phyloP scores from a whole-genome alignment of 1,284 basidiomycete genomes.

The Moniliophthora roreri region DNA sequence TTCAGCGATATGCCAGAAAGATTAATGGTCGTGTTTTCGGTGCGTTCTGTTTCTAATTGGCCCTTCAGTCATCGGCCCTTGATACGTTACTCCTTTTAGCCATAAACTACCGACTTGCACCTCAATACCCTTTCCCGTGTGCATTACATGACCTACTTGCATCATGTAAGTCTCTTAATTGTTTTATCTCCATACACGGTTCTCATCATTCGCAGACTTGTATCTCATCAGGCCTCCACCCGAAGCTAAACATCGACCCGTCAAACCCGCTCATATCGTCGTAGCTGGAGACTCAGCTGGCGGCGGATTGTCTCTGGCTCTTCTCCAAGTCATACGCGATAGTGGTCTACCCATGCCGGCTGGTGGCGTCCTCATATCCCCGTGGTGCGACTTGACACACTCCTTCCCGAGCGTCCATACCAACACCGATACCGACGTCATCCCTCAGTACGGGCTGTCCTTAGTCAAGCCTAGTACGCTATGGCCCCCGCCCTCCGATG shows the following conservation, averaged over 20 bases:
- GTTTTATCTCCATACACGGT: constrained; percentile 1
- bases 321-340: constrained; percentile 93
- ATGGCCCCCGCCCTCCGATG: constrained; percentile 89
- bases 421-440: constrained; percentile 85
- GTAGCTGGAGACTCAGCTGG: constrained; percentile 94
- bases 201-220: constrained; percentile 33
- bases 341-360: constrained; percentile 80
- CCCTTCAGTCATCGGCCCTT: constrained; percentile 4
- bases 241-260: constrained; percentile 70
- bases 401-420: constrained; percentile 88
- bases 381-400: constrained; percentile 94
- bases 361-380: constrained; percentile 83
- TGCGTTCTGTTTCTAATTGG: constrained; percentile 30
- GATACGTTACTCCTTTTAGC: constrained; percentile 43
- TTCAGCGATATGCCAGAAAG: constrained; percentile 88
- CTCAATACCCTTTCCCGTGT: constrained; percentile 97
- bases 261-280: constrained; percentile 83
- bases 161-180: constrained; percentile 55
- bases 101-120: constrained; percentile 88
- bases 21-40: constrained; percentile 86
- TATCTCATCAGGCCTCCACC: constrained; percentile 64
- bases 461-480: constrained; percentile 84
- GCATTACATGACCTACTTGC: constrained; percentile 87
- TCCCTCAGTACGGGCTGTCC: constrained; percentile 67
- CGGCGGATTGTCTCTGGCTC: constrained; percentile 82